Base-by-base conservation (phyloP, 371 early-diverging fungal species). In the Cokeromyces recurvatus region DNA sequence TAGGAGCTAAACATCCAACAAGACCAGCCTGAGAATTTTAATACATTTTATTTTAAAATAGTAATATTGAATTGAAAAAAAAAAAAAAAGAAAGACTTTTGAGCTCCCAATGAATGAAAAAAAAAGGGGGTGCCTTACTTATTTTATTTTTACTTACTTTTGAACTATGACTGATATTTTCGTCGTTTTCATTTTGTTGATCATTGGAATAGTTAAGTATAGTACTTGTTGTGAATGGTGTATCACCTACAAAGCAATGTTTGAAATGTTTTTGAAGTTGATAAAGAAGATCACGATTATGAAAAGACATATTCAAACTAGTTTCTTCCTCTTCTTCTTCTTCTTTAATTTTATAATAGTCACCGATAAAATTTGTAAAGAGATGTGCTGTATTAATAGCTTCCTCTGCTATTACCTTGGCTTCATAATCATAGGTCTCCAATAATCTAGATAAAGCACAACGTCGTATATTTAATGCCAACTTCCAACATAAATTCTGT, bases 401-500 rank as follows among this genome's bases (percentile, higher is more conserved):
- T 20, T 62, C 70, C 4, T 43, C 45, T 4, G 48, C 35, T 22
- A 57, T 58, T 0, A 46, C 20, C 9, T 38, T 23, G 1, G 51
- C 32, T 38, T 69, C 70, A 22, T 14, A 20, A 12, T 65, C 56
- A 42, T 47, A 60, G 1, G 66, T 69, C 17, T 66, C 63, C 3
- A 65, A 27, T 14, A 69, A 16, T 12, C 38, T 22, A 3, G 69
- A 50, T 0, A 56, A 55, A 2, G 70, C 66, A 41, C 56, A 47
- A 1, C 58, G 42, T 6, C 44, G 48, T 20, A 62, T 36, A 31
- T 41, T 42, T 3, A 67, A 39, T 14, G 47, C 53, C 20, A 71
- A 38, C 46, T 71, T 71, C 72, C 72, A 71, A 15, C 66, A 62
- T 7, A 71, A 22, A 29, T 67, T 71, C 20, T 58, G 61, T 4